Evolutionary conservation across 768 basidiomycete genomes (phyloP).

Genomic region (Stropharia rugosoannulata): DNA sequence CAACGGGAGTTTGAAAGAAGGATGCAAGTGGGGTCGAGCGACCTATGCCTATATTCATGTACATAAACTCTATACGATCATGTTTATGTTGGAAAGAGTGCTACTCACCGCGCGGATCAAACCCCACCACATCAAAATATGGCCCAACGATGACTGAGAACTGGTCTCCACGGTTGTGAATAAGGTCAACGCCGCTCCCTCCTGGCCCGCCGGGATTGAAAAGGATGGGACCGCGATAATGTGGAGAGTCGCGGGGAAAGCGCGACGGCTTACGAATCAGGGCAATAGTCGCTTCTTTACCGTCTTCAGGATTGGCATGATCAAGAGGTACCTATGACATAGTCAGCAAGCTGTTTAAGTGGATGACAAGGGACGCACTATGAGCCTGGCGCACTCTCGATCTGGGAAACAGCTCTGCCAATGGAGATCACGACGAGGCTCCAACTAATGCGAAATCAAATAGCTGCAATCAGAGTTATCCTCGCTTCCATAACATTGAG

Average conservation of each 20-base stretch:
- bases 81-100: not conserved
- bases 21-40: constrained; percentile 30
- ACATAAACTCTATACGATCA: not conserved
- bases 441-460: too few relatives aligned
- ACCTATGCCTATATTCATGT: constrained; percentile 27
- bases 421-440: too few relatives aligned
- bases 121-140: constrained; percentile 46
- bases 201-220: constrained; percentile 50
- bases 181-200: constrained; percentile 36
- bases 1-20: constrained; percentile 32
- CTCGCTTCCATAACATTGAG: too few relatives aligned
- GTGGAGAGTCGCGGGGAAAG: constrained; percentile 19
- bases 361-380: not conserved
- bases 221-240: constrained; percentile 42
- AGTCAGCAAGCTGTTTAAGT: too few relatives aligned
- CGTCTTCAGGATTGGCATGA: constrained; percentile 33
- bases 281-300: constrained; percentile 38
- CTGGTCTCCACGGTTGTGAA: constrained; percentile 18
- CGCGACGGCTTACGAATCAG: constrained; percentile 37
- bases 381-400: not conserved
- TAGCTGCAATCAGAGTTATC: too few relatives aligned
- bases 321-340: constrained; percentile 5
- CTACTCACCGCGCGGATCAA: constrained; percentile 44
- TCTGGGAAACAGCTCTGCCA: not conserved
- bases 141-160: constrained; percentile 37